Base-by-base conservation (phyloP, 73 alveolate genomes). In the Paramecium pentaurelia region DNA sequence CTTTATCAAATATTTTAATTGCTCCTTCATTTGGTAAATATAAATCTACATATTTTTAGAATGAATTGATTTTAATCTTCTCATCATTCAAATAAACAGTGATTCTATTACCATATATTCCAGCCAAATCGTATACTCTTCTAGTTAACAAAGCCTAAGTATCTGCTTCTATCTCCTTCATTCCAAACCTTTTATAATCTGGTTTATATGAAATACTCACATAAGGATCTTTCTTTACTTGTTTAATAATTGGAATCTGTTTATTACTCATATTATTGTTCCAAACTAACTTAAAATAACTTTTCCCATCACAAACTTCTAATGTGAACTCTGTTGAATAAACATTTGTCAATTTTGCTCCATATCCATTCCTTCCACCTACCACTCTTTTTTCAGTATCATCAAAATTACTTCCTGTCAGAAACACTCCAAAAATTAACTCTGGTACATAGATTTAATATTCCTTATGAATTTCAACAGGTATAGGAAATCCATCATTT, bases 321-420 rank as follows among this genome's bases (percentile, higher is more conserved):
- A 99, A 98, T 18, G 94, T 95, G 87, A 97, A 96, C 88, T 97
- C 97, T 64, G 92, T 96, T 22, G 99, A 96, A 93, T 96, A 99
- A 42, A 98, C 98, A 93, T 99, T 99, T n/a, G 99, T 97, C 71
- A 99, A 97, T 95, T 99, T 99, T 10, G 99, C 99, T 7, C 99
- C 99, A 88, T 93, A 98, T 2, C 99, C 99, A 95, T 99, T 99
- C 86, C 99, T 93, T 11, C 99, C 99, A 30, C 99, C 99, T 18
- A 99, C 97, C 34, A 97, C 99, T 95, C 98, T 99, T 96, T 98
- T 98, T 92, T 97, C 97, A 88, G 93, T 92, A 93, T 99, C 99
- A 75, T 99, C 99, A 90, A 97, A 99, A 95, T 99, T 99, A 86
- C 98, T 93, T 45, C 99, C 96, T 60, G 99, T 99, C 93, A 99